A percentile compares a stretch with the other conserved stretches of the same genome.
phyloP scores from a whole-genome alignment of 257 asterid species.

The Buddleja alternifolia region DNA sequence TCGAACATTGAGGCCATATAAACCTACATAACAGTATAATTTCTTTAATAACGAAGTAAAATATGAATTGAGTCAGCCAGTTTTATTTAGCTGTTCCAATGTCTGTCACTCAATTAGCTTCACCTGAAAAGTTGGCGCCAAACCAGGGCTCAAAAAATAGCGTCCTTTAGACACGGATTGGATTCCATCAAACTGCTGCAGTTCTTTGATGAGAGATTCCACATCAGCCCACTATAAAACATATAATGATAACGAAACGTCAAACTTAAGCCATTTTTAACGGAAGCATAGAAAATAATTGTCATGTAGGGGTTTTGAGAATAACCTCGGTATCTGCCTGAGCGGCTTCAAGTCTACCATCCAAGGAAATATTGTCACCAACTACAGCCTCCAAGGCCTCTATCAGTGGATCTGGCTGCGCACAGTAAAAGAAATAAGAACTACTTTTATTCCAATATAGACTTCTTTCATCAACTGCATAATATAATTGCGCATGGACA shows the following conservation, averaged over 20 bases:
- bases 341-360: slow-evolving; percentile 69
- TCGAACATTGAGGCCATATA: slow-evolving; percentile 87
- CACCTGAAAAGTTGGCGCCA: slow-evolving; percentile 98
- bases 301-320: neutral
- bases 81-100: too few relatives aligned
- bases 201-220: slow-evolving; percentile 76
- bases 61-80: too few relatives aligned
- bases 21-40: slow-evolving; percentile 50
- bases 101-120: slow-evolving; percentile 4
- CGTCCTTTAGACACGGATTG: slow-evolving; percentile 84
- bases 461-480: slow-evolving; percentile 14
- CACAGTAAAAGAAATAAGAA: slow-evolving; percentile 27
- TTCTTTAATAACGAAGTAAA: neutral
- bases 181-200: slow-evolving; percentile 69
- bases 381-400: slow-evolving; percentile 91
- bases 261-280: neutral
- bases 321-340: slow-evolving; percentile 70
- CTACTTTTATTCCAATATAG: slow-evolving; percentile 16
- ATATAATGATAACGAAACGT: neutral
- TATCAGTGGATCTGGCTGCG: slow-evolving; percentile 93
- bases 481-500: slow-evolving; percentile 8
- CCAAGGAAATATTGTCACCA: slow-evolving; percentile 64
- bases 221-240: slow-evolving; percentile 81
- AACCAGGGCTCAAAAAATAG: slow-evolving; percentile 88
- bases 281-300: slow-evolving; percentile 5